Percentiles rank a stretch among this genome's conserved stretches.
phyloP scores from a whole-genome alignment of 768 basidiomycete species.

The Rhizopogon vesiculosus region DNA sequence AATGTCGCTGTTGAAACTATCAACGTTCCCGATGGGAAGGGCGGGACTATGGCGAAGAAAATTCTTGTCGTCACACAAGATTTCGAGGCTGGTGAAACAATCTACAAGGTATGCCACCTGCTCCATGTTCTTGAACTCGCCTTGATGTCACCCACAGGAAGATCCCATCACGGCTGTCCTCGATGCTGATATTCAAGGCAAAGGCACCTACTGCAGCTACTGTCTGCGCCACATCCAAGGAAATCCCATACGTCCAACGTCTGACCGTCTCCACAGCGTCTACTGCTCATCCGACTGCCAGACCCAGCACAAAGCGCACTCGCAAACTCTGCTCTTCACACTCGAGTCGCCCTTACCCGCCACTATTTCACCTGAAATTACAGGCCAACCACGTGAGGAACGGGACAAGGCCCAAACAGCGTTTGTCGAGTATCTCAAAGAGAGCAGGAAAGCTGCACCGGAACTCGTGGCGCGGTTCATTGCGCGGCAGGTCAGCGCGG shows the following conservation, averaged over 20 bases:
- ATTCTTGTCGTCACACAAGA: slow-evolving; percentile 63
- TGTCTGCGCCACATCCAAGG: slow-evolving; percentile 60
- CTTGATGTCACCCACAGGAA: slow-evolving; percentile 46
- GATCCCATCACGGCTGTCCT: slow-evolving; percentile 65
- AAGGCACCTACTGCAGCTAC: slow-evolving; percentile 67
- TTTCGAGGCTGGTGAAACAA: slow-evolving; percentile 63
- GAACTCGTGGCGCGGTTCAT: slow-evolving; percentile 69
- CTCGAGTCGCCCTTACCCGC: slow-evolving; percentile 56
- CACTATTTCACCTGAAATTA: slow-evolving; percentile 27
- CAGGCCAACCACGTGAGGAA: slow-evolving; percentile 31
- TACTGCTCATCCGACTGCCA: slow-evolving; percentile 77
- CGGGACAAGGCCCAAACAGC: slow-evolving; percentile 58
- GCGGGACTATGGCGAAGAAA: slow-evolving; percentile 35
- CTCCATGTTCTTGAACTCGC: not conserved
- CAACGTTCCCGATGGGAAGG: slow-evolving; percentile 18
- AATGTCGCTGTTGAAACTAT: slow-evolving; percentile 56
- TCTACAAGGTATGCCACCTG: slow-evolving; percentile 56
- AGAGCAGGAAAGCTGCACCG: slow-evolving; percentile 39
- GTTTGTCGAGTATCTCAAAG: slow-evolving; percentile 52
- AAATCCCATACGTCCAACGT: slow-evolving; percentile 39
- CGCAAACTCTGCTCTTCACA: slow-evolving; percentile 68
- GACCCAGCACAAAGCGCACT: slow-evolving; percentile 48
- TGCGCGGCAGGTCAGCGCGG: slow-evolving; percentile 63
- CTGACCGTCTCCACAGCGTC: slow-evolving; percentile 50
- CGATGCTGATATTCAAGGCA: slow-evolving; percentile 64